A percentile compares a stretch with the other conserved stretches of the same genome.
Conservation (phyloP, 176 grass and related monocot species). For the Oryza australiensis region DNA sequence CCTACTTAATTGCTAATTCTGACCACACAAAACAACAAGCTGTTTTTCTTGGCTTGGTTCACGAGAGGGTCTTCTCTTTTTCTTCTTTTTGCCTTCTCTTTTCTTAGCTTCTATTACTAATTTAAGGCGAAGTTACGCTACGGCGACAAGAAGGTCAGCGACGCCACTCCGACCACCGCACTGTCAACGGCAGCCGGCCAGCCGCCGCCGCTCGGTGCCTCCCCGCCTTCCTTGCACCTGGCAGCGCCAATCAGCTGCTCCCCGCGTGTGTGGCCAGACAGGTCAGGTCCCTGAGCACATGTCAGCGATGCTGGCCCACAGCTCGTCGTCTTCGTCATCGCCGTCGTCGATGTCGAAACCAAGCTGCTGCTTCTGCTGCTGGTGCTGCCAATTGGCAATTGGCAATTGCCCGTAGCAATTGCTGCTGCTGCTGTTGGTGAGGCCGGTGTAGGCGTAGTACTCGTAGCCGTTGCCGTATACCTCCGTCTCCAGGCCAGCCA, state of each 20-base stretch:
- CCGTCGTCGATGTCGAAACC: constrained; percentile 29
- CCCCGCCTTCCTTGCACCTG: constrained; percentile 46
- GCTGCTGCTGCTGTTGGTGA: background rate
- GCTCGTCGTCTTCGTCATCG: constrained; percentile 38
- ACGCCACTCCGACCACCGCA: constrained; percentile 40
- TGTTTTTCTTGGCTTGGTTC: constrained; percentile 27
- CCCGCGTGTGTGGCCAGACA: background rate
- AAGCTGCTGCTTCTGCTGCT: constrained; percentile 27
- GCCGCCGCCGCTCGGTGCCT: constrained; percentile 11
- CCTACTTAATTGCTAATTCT: background rate
- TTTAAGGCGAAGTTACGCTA: constrained; percentile 20
- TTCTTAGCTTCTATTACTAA: constrained; percentile 21
- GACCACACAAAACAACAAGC: constrained; percentile 22
- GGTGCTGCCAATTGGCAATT: constrained; percentile 27
- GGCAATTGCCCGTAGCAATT: too few relatives aligned
- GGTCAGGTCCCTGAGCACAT: constrained; percentile 50
- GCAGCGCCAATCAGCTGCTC: constrained; percentile 33
- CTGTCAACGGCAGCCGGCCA: constrained; percentile 34
- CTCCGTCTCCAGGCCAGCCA: constrained; percentile 18
- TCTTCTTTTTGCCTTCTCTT: background rate
- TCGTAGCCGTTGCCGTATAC: constrained; percentile 29
- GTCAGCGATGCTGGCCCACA: constrained; percentile 73
- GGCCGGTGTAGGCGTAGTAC: constrained; percentile 16
- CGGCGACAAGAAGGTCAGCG: constrained; percentile 37
- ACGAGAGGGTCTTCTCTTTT: background rate